A percentile compares a stretch with the other conserved stretches of the same genome.
Evolutionary conservation across 495 filamentous ascomycete genomes (phyloP).

Genomic region (Talaromyces adpressus): DNA sequence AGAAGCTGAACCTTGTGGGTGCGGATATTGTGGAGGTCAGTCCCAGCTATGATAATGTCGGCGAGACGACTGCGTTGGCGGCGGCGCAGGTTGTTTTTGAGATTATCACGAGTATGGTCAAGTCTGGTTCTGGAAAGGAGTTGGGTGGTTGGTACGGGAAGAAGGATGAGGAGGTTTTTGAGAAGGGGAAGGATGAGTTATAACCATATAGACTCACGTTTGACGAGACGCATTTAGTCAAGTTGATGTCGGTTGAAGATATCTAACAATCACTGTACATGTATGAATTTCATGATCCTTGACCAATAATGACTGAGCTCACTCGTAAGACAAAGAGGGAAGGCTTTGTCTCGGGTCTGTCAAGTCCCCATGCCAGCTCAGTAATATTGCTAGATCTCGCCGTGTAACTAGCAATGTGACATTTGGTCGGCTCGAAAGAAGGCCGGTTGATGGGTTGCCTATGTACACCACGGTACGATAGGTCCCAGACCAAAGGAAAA

Average conservation of each 20-base stretch:
- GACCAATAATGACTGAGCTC: background rate
- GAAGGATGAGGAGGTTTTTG: constrained; percentile 19
- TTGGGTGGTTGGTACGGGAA: constrained; percentile 39
- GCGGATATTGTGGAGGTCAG: constrained; percentile 82
- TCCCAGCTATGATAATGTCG: constrained; percentile 76
- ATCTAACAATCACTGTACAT: too few species aligned
- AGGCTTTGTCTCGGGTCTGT: too few species aligned
- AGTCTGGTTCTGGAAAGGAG: constrained; percentile 47
- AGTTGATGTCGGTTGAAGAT: background rate
- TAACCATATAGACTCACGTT: background rate
- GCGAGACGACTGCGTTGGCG: constrained; percentile 79
- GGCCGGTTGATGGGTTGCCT: too few species aligned
- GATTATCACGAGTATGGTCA: constrained; percentile 75
- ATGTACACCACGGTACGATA: too few species aligned
- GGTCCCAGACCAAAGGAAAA: too few species aligned
- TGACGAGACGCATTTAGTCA: background rate
- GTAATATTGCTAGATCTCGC: too few species aligned
- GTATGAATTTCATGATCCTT: too few species aligned
- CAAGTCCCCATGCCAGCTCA: too few species aligned
- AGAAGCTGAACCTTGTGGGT: constrained; percentile 64
- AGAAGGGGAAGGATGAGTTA: constrained; percentile 38
- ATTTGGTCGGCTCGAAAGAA: too few species aligned
- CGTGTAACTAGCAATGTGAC: too few species aligned
- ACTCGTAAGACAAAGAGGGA: too few species aligned
- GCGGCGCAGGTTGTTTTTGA: constrained; percentile 78